These are phyloP conservation scores for Glaciozyma antarctica DNA, from an alignment of 768 basidiomycete species.

Conservation along the genomic window DNA sequence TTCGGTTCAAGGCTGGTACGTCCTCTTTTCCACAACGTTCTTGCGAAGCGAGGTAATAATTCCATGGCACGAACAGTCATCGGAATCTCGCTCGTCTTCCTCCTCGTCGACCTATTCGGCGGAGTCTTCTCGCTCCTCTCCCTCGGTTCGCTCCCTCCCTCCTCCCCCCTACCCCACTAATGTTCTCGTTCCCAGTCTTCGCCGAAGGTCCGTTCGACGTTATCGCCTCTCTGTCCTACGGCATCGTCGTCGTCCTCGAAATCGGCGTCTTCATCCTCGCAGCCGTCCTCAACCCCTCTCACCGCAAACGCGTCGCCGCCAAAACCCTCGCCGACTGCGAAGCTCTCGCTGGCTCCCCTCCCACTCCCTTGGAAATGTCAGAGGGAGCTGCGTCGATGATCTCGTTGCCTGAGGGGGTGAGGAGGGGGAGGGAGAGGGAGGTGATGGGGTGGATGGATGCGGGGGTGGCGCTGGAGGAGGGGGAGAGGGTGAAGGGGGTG, in stretches of 20 bases:
- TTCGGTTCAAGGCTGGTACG: slow-evolving; percentile 45
- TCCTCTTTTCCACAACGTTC: neutral
- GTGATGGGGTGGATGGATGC: too few species aligned
- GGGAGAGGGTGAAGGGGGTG: too few species aligned
- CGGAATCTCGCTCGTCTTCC: slow-evolving; percentile 62
- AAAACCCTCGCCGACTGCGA: neutral
- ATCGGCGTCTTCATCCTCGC: slow-evolving; percentile 54
- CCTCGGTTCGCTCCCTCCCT: slow-evolving; percentile 51
- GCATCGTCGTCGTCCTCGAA: slow-evolving; percentile 57
- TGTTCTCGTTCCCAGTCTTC: neutral
- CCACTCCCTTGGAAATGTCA: too few species aligned
- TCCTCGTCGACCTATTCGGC: slow-evolving; percentile 46
- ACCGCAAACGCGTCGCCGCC: neutral
- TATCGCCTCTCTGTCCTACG: slow-evolving; percentile 55
- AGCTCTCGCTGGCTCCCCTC: neutral
- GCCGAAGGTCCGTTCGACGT: slow-evolving; percentile 46
- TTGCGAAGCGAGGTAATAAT: neutral
- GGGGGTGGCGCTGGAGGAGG: too few species aligned
- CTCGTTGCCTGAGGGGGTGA: too few species aligned
- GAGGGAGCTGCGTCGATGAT: too few species aligned
- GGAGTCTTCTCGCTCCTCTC: slow-evolving; percentile 62
- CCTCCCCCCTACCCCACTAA: slow-evolving; percentile 18
- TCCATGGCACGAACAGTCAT: slow-evolving; percentile 44
- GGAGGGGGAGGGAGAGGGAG: too few species aligned
- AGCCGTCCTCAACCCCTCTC: slow-evolving; percentile 55